Evolutionary conservation across 306 rosid genomes (phyloP).

Genomic region (Pterocarpus macrocarpus): DNA sequence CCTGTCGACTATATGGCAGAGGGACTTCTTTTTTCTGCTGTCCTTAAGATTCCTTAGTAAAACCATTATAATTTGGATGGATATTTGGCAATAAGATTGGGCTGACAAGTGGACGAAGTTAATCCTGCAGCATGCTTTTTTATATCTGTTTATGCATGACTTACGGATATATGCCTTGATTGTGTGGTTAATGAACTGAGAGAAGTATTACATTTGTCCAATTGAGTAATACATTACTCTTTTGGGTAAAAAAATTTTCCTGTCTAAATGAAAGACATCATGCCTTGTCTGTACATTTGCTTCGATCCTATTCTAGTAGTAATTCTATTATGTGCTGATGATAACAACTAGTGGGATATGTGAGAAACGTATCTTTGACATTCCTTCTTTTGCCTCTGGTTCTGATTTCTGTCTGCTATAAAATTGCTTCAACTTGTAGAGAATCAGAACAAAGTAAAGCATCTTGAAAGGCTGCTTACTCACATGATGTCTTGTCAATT

Average conservation of each 20-base stretch:
- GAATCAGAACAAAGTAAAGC: constrained; percentile 3
- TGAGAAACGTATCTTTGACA: constrained; percentile 27
- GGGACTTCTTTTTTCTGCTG: constrained; percentile 27
- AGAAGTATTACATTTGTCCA: constrained; percentile 37
- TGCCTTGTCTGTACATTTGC: constrained; percentile 25
- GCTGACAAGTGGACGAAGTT: constrained; percentile 31
- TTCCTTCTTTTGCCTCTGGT: constrained; percentile 42
- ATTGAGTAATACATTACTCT: constrained; percentile 32
- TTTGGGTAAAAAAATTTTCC: constrained; percentile 30
- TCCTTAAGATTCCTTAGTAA: constrained; percentile 46
- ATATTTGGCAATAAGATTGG: constrained; percentile 44
- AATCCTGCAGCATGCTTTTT: constrained; percentile 16
- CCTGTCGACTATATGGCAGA: constrained; percentile 38
- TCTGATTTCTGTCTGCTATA: constrained; percentile 18
- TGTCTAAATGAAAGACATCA: constrained; percentile 33
- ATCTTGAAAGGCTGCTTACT: constrained; percentile 16
- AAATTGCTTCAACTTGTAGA: constrained; percentile 22
- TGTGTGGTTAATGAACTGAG: constrained; percentile 45
- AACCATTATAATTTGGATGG: constrained; percentile 39
- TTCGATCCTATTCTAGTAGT: constrained; percentile 41
- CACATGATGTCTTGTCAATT: constrained; percentile 16
- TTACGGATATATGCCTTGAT: constrained; percentile 43
- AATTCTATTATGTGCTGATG: constrained; percentile 26
- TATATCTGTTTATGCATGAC: constrained; percentile 1
- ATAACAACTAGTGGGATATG: constrained; percentile 37